Evolutionary conservation across 371 early-diverging fungal species (phyloP).

Genomic region (Paraphysoderma sedebokerense): DNA sequence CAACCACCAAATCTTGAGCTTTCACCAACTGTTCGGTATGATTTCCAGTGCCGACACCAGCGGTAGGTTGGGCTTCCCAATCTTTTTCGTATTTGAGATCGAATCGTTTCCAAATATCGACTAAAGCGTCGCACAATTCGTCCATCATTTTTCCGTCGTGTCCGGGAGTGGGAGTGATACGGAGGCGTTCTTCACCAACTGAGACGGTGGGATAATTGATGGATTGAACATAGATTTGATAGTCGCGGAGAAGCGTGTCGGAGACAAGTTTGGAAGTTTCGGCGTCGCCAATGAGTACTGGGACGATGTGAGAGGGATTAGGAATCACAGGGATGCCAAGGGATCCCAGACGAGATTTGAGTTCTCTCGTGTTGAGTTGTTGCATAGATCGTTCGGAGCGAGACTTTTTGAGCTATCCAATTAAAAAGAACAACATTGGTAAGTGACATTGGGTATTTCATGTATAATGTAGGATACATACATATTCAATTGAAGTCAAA

Average conservation of each 20-base stretch:
- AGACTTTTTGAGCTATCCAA: conserved; percentile 72
- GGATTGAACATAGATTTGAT: conserved; percentile 89
- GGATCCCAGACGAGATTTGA: conserved; percentile 61
- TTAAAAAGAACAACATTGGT: no score
- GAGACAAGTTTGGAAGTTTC: conserved; percentile 78
- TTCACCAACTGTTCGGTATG: conserved; percentile 1
- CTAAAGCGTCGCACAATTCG: conserved; percentile 64
- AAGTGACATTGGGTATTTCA: no score
- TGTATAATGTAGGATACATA: no score
- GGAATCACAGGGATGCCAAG: conserved; percentile 91
- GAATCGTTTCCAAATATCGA: conserved; percentile 69
- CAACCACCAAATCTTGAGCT: not conserved
- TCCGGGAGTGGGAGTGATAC: conserved; percentile 94
- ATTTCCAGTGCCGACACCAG: not conserved
- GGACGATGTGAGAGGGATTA: conserved; percentile 96
- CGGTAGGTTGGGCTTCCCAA: conserved; percentile 39
- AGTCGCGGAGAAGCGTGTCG: conserved; percentile 70
- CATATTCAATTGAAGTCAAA: conserved; percentile 66
- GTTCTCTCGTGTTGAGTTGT: conserved; percentile 69
- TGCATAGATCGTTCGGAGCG: conserved; percentile 70
- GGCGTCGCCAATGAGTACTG: conserved; percentile 91
- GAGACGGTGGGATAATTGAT: conserved; percentile 97
- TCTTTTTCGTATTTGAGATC: conserved; percentile 64
- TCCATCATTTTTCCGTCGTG: conserved; percentile 67
- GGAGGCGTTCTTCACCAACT: conserved; percentile 86